Percentiles rank a stretch among this genome's conserved stretches.
Conservation (phyloP, 75 land plant genomes). For the Cupressus sempervirens region DNA sequence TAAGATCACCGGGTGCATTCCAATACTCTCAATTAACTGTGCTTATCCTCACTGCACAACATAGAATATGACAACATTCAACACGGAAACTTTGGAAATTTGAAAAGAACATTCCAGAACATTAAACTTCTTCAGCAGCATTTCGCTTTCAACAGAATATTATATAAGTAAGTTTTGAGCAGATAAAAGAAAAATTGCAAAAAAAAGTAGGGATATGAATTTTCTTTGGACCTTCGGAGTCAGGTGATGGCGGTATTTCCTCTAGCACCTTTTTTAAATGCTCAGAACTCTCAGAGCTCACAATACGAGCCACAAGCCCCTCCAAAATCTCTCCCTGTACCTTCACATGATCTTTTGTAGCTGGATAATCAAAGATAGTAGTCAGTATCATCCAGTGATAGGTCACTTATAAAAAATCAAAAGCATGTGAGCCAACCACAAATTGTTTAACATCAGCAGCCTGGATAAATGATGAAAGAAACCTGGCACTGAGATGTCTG, state of each 20-base stretch:
- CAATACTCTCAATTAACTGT: not conserved
- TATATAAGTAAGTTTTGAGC: not conserved
- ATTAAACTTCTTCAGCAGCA: not conserved
- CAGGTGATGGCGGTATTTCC: constrained; percentile 51
- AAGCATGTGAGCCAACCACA: not conserved
- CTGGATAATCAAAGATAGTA: constrained; percentile 29
- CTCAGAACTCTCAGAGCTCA: constrained; percentile 60
- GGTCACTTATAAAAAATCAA: not conserved
- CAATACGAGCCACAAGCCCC: constrained; percentile 96
- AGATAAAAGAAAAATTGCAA: not conserved
- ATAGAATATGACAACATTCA: not conserved
- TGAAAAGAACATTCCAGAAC: not conserved
- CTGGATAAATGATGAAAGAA: not conserved
- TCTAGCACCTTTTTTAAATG: constrained; percentile 56
- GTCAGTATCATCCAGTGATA: not conserved
- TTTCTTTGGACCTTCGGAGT: constrained; percentile 40
- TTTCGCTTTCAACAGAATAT: not conserved
- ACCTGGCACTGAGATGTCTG: constrained; percentile 93
- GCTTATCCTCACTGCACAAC: not conserved
- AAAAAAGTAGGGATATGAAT: not conserved
- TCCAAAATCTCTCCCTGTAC: constrained; percentile 97
- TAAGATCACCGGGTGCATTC: not conserved
- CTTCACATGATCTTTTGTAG: constrained; percentile 77
- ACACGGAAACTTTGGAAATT: not conserved
- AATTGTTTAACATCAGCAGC: not conserved